Evolutionary conservation across 257 asterid genomes (phyloP).

Genomic region (Gentiana straminea): DNA sequence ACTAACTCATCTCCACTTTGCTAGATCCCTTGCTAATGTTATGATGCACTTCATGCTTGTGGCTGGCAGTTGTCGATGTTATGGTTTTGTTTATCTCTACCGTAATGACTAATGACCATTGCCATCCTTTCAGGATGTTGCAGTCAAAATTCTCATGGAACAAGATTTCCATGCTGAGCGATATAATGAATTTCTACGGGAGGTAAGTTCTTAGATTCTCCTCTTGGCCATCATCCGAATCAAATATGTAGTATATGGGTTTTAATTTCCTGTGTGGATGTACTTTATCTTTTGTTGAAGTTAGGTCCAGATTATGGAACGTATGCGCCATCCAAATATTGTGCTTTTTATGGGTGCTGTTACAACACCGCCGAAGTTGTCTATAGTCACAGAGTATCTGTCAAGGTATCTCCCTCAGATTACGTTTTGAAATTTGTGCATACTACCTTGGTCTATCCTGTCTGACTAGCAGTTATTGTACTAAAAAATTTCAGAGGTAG

Average conservation of each 20-base stretch:
- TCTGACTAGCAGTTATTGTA: slow-evolving; percentile 11
- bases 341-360: slow-evolving; percentile 99
- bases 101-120: neutral
- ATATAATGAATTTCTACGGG: slow-evolving; percentile 66
- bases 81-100: slow-evolving; percentile 8
- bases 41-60: no score
- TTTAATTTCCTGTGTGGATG: no score
- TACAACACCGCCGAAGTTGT: slow-evolving; percentile 78
- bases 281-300: slow-evolving; percentile 19
- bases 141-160: slow-evolving; percentile 96
- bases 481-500: slow-evolving; percentile 59
- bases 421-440: neutral
- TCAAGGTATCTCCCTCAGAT: slow-evolving; percentile 41
- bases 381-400: slow-evolving; percentile 87
- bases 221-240: neutral
- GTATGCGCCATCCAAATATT: slow-evolving; percentile 91
- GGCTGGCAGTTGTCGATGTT: neutral
- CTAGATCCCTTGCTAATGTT: slow-evolving; percentile 1
- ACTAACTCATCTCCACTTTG: slow-evolving; percentile 7
- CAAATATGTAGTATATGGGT: no score
- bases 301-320: slow-evolving; percentile 91
- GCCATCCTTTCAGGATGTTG: slow-evolving; percentile 70
- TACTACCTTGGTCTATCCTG: slow-evolving; percentile 4
- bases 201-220: slow-evolving; percentile 30
- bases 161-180: slow-evolving; percentile 75